Evolutionary conservation across 441 rosid species (phyloP).

Genomic region (Populus hybrid): DNA sequence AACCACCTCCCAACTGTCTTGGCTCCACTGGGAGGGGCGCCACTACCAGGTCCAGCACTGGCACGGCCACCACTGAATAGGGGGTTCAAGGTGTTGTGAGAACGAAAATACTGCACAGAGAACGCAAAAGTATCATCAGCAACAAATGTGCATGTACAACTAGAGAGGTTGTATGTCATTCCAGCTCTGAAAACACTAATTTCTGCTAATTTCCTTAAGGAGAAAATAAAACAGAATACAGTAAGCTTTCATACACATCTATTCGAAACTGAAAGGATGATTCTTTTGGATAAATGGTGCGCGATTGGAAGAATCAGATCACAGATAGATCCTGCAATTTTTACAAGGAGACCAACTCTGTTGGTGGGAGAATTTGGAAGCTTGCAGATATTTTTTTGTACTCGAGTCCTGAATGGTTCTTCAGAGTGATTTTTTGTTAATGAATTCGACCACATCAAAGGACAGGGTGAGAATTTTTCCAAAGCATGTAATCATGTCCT

Average conservation of each 20-base stretch:
- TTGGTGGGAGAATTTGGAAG: neutral
- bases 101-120: constrained; percentile 63
- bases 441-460: neutral
- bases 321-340: neutral
- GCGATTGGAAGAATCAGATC: neutral
- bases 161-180: neutral
- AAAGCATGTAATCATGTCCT: too few relatives aligned
- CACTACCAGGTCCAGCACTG: constrained; percentile 44
- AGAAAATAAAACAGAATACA: neutral
- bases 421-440: neutral
- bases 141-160: neutral
- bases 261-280: neutral
- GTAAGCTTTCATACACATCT: neutral
- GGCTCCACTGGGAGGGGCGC: constrained; percentile 50
- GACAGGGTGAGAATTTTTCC: too few relatives aligned
- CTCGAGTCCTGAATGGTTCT: neutral
- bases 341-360: neutral
- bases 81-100: constrained; percentile 73
- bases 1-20: constrained; percentile 95
- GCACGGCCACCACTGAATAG: constrained; percentile 53
- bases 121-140: constrained; percentile 5
- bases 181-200: neutral
- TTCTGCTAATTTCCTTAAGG: constrained; percentile 1
- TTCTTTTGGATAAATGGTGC: neutral
- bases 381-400: neutral